phyloP scores from a whole-genome alignment of 352 stramenopile species.

The Achlya hypogyna region DNA sequence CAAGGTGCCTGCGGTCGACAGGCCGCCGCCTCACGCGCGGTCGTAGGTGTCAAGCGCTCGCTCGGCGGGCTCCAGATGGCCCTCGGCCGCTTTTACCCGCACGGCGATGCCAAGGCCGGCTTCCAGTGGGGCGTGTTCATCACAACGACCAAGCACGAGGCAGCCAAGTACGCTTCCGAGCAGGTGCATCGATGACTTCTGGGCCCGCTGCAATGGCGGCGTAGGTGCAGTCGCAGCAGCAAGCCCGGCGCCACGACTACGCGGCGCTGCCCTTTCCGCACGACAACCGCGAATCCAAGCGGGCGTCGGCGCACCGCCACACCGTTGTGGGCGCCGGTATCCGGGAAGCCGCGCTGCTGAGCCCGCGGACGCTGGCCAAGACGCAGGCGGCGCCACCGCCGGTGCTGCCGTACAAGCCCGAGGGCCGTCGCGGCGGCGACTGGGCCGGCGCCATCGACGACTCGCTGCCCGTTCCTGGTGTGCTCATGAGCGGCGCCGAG shows the following conservation, averaged over 20 bases:
- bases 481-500: constrained; percentile 59
- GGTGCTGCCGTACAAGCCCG: constrained; percentile 34
- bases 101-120: constrained; percentile 50
- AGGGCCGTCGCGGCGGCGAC: constrained; percentile 17
- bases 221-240: constrained; percentile 21
- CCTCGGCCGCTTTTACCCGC: constrained; percentile 62
- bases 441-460: constrained; percentile 54
- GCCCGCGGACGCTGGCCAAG: constrained; percentile 18
- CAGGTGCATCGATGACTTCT: not conserved
- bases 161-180: not conserved
- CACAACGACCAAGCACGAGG: constrained; percentile 29
- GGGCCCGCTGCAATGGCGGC: constrained; percentile 27
- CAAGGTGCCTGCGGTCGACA: not conserved
- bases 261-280: not conserved
- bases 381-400: constrained; percentile 26
- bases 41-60: not conserved
- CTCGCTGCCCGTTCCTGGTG: constrained; percentile 55
- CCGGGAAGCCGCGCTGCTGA: constrained; percentile 25
- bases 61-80: constrained; percentile 62
- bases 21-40: not conserved
- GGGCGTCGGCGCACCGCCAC: not conserved
- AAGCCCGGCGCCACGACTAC: not conserved
- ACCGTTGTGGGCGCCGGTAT: not conserved
- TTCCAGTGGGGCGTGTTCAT: constrained; percentile 71
- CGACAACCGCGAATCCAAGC: not conserved